Evolutionary conservation across 768 basidiomycete genomes (phyloP).

Genomic region (Stropharia rugosoannulata): DNA sequence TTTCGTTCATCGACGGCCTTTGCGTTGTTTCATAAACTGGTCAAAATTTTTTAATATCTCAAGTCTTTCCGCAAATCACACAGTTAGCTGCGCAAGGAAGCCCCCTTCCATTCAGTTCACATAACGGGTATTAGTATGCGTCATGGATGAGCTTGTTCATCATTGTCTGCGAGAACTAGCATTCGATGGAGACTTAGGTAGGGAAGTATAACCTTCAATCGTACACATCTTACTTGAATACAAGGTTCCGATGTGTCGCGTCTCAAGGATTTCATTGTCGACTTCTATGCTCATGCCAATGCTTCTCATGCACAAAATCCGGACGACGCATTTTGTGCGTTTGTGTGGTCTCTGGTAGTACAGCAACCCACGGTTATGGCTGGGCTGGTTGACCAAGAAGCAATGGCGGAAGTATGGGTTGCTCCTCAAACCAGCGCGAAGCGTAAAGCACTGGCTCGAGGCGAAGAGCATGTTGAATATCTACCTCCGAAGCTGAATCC

Average conservation of each 20-base stretch:
- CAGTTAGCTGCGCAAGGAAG: neutral
- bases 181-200: conserved; percentile 90
- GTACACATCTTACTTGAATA: conserved; percentile 27
- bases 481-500: conserved; percentile 46
- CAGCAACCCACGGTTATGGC: conserved; percentile 74
- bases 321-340: conserved; percentile 76
- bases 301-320: conserved; percentile 49
- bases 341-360: conserved; percentile 80
- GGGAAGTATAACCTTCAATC: conserved; percentile 45
- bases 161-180: conserved; percentile 85
- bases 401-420: conserved; percentile 69
- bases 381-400: conserved; percentile 63
- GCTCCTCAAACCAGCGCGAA: conserved; percentile 73
- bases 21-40: neutral
- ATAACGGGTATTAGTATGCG: neutral
- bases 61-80: neutral
- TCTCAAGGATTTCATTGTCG: conserved; percentile 64
- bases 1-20: neutral
- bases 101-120: neutral
- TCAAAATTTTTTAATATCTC: neutral
- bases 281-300: conserved; percentile 55
- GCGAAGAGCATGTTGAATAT: conserved; percentile 43
- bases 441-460: conserved; percentile 61
- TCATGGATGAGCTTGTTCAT: conserved; percentile 84
- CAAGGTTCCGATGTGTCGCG: conserved; percentile 77